Conservation (phyloP, 2,329 filamentous ascomycete genomes). For the Gnomoniopsis sp. region DNA sequence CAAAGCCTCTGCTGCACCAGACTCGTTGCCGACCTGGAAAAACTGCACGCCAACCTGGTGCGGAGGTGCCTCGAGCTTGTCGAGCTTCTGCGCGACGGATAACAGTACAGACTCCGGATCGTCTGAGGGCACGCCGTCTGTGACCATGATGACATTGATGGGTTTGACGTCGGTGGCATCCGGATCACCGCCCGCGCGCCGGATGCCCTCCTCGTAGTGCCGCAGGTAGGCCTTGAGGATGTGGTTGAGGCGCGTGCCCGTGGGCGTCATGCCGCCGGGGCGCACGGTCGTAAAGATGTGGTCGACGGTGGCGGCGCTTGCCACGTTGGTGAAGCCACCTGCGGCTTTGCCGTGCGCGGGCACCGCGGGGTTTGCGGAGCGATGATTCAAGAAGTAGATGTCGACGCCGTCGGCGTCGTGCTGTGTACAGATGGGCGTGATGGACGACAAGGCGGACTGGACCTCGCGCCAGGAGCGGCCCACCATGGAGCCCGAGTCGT, state of each 20-base stretch:
- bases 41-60: conserved; percentile 93
- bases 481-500: conserved; percentile 87
- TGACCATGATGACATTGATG: conserved; percentile 89
- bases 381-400: conserved; percentile 83
- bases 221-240: conserved; percentile 73
- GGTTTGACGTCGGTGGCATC: conserved; percentile 58
- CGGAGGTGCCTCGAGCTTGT: conserved; percentile 64
- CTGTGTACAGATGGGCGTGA: conserved; percentile 76
- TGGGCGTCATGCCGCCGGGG: conserved; percentile 69
- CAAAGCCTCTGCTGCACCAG: conserved; percentile 61
- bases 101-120: conserved; percentile 72
- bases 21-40: conserved; percentile 84
- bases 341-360: conserved; percentile 32
- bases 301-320: conserved; percentile 52
- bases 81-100: conserved; percentile 64
- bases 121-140: conserved; percentile 79
- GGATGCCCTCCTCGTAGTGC: conserved; percentile 41
- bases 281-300: conserved; percentile 66
- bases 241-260: conserved; percentile 64
- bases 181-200: conserved; percentile 32
- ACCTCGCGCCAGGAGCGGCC: conserved; percentile 76
- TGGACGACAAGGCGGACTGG: conserved; percentile 62
- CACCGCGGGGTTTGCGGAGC: conserved; percentile 34
- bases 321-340: conserved; percentile 64
- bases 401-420: conserved; percentile 86